Base-by-base conservation (phyloP, 2,329 filamentous ascomycete species). In the Nigrograna mackinnonii region DNA sequence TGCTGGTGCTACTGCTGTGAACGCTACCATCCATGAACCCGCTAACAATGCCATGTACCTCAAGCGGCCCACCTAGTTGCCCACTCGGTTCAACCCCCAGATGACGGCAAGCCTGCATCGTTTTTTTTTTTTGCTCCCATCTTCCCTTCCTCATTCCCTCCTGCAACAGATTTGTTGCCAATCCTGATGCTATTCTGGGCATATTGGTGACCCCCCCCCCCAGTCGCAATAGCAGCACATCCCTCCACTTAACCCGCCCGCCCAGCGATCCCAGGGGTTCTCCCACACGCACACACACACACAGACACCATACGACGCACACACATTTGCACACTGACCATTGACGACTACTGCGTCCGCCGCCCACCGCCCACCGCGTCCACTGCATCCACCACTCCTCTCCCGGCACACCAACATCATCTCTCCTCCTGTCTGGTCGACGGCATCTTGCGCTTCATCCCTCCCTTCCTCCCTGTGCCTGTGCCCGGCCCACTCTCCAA, bases 401-500 rank as follows among this genome's bases (percentile, higher is more conserved):
- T 33, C 31, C 18, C 11, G 9, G n/a, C 31, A 9, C 31, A 14
- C 16, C 18, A 9, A 28, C n/a, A 9, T 28, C 24, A 9, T 28
- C 16, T 33, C 31, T 33, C 53, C 51, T 55, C 57, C 57, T 41
- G 45, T 56, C 47, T 26, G 31, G 28, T 13, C n/a, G n/a, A 35
- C 30, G 22, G 40, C 20, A 36, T 44, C 37, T 28, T 36, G 37
- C 31, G 38, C 38, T 24, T 24, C 30, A 18, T 13, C 20, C 32
- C 33, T 20, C 16, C 40, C 41, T 26, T 44, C 46, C 35, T 35
- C 20, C 43, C 39, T 51, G 43, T 43, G 54, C 48, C 52, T 50
- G 58, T 49, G 56, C 52, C 43, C 52, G 47, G 54, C 47, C 43
- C 55, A 36, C 50, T 50, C 47, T 37, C 47, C 52, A 52, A 54